Percentiles rank a stretch among this genome's conserved stretches.
Conservation (phyloP, 352 stramenopile species). For the Pythium dissotocum region DNA sequence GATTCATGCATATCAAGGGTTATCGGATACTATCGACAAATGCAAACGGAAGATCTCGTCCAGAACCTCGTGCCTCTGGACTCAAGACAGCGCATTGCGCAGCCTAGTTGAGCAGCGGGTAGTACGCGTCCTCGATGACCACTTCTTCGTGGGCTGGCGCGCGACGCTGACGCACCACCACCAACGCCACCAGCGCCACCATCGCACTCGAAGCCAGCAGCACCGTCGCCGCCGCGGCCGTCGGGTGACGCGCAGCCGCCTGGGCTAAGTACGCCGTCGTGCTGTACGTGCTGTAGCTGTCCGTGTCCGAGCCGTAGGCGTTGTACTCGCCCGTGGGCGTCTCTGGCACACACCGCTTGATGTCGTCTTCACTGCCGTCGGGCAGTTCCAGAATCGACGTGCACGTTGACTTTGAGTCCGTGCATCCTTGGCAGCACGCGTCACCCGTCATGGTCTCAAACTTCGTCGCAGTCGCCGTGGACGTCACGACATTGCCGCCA, state of each 20-base stretch:
- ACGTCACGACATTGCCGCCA: slow-evolving; percentile 40
- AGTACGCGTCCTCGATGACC: slow-evolving; percentile 55
- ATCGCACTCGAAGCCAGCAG: slow-evolving; percentile 42
- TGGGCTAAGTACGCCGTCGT: slow-evolving; percentile 27
- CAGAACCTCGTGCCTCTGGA: no score
- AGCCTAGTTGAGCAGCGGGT: slow-evolving; percentile 55
- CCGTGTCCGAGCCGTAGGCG: slow-evolving; percentile 15
- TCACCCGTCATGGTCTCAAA: slow-evolving; percentile 31
- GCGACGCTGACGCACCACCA: slow-evolving; percentile 49
- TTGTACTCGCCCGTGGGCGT: not conserved
- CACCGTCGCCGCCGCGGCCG: slow-evolving; percentile 33
- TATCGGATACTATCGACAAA: no score
- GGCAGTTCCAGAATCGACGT: slow-evolving; percentile 47
- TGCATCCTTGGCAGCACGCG: slow-evolving; percentile 54
- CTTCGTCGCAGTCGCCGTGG: slow-evolving; percentile 25
- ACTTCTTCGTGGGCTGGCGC: slow-evolving; percentile 17
- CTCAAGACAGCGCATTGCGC: not conserved
- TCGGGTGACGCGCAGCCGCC: slow-evolving; percentile 23
- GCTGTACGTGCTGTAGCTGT: slow-evolving; percentile 20
- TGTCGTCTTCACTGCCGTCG: slow-evolving; percentile 33
- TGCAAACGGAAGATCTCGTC: no score
- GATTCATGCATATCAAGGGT: no score
- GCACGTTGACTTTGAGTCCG: slow-evolving; percentile 33
- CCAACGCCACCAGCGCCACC: slow-evolving; percentile 50
- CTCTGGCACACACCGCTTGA: slow-evolving; percentile 58